Base-by-base conservation (phyloP, 1,284 basidiomycete genomes). In the Apiotrichum domesticum region DNA sequence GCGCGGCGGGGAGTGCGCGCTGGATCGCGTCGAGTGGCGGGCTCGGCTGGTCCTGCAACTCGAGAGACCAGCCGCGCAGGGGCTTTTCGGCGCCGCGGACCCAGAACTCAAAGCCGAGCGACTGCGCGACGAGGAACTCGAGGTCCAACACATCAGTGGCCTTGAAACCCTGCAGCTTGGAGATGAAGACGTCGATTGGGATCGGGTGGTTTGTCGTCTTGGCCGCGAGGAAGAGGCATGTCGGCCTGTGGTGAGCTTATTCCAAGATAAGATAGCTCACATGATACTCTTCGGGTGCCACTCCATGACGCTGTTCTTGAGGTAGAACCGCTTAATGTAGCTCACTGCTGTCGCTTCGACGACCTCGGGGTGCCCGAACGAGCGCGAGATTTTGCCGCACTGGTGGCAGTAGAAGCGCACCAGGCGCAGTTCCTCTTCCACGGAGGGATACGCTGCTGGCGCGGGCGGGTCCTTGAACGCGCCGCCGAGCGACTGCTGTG, bases 261-360 rank as follows among this genome's bases (percentile, higher is more conserved):
- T 5, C 21, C 29, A 34, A 33, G 32, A 8, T 5, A 45, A 7
- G 7, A 13, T 34, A 14, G 56, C 87, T 52, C 71, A 96, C 95
- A 98, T 98, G 69, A 98, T 90, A 66, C 90, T 89, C 77, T 96
- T 96, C 0, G 95, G 96, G 77, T 98, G 96, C 85, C 91, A 97
- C 72, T 98, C 94, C 93, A 98, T 97, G 53, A 93, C 91, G 1
- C 93, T 97, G 70, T 98, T 98, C 77, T 90, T 88, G 54, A 98
- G 81, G 73, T 98, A 99, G 78, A 99, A 98, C 4, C 96, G 83
- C 73, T 98, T 98, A 63, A 99, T 80, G 73, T 94, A 98, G 46
- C 83, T 86, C 56, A 90, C 84, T 0, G 93, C 91, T 1, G 94
- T 97, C 0, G 92, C 88, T 72, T 95, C 91, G 3, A 98, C 91